Evolutionary conservation across 202 grass and related monocot species (phyloP).

Genomic region (Dendrocalamus latiflorus): DNA sequence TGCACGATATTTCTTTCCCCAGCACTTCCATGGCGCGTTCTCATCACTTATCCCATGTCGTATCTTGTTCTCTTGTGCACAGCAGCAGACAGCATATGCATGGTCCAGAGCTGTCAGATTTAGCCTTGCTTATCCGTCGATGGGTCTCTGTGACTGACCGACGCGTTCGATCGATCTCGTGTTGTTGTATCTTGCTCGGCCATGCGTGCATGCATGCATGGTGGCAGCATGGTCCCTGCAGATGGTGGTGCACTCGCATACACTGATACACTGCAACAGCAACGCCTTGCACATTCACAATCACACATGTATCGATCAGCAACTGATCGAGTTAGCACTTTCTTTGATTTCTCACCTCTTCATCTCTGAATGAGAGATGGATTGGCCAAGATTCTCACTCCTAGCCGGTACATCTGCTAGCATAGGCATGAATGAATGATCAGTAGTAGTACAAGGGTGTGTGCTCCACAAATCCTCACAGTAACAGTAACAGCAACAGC

Average conservation of each 20-base stretch:
- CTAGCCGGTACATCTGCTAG: background rate
- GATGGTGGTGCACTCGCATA: background rate
- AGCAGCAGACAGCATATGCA: too few relatives aligned
- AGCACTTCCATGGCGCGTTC: too few relatives aligned
- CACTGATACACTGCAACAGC: background rate
- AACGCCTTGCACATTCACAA: background rate
- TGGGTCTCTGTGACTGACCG: too few relatives aligned
- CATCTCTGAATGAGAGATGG: background rate
- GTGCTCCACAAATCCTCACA: background rate
- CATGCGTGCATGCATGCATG: background rate
- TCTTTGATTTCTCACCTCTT: background rate
- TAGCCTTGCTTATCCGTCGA: too few relatives aligned
- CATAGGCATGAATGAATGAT: background rate
- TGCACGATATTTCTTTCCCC: background rate
- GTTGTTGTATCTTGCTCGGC: background rate
- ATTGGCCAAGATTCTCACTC: background rate
- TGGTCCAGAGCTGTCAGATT: too few relatives aligned
- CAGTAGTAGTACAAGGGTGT: background rate
- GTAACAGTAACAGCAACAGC: background rate
- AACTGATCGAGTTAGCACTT: background rate
- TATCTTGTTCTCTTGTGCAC: too few relatives aligned
- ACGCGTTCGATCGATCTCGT: too few relatives aligned
- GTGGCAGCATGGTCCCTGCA: constrained; percentile 13
- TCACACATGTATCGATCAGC: background rate
- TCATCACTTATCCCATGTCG: too few relatives aligned